Evolutionary conservation across 352 stramenopile genomes (phyloP), one percentile per base, ranked within the genome.

Genomic region (Globisporangium parvum): DNA sequence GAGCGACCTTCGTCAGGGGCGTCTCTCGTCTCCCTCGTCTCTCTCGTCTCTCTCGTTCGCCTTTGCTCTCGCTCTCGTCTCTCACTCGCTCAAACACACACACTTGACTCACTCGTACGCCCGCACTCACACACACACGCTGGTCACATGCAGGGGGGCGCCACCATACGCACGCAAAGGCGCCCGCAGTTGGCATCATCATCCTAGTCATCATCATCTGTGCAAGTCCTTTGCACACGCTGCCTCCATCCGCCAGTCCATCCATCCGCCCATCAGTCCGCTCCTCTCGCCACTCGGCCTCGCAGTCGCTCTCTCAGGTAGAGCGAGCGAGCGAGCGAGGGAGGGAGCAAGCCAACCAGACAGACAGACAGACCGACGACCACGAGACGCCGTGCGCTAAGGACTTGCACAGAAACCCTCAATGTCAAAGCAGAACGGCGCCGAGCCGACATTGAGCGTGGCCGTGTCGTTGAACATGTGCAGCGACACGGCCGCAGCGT

Each of bases 371-470:
- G 24, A 53, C 42, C 11, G 26, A 47, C 20, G 26, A n/a, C 46
- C 35, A 2, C 41, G 41, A 47, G 17, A 20, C 20, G 24, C 21
- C 18, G 47, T 18, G 63, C 65, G 53, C 67, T 85, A 87, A 76
- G 68, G 80, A 78, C 81, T 91, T 89, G 80, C 81, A 92, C 85
- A 95, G 67, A 88, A 93, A 86, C 69, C 75, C 62, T 95, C 82
- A 64, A 95, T 80, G 63, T 91, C 79, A 71, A 90, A 93, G 55
- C 66, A 55, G 63, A 92, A 95, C 31, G 79, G 77, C 23, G 72
- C 79, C 46, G 70, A 65, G 39, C 85, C 85, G n/a, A 71, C 66
- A 59, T 95, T 93, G 47, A 95, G 59, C 47, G 82, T 62, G 20
- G 76, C 82, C 66, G 68, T 46, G 59, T 95, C 85, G 17, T 73